These are phyloP conservation scores for Didymosphaeria variabile DNA, from an alignment of 2,329 filamentous ascomycete species.

Conservation along the genomic window DNA sequence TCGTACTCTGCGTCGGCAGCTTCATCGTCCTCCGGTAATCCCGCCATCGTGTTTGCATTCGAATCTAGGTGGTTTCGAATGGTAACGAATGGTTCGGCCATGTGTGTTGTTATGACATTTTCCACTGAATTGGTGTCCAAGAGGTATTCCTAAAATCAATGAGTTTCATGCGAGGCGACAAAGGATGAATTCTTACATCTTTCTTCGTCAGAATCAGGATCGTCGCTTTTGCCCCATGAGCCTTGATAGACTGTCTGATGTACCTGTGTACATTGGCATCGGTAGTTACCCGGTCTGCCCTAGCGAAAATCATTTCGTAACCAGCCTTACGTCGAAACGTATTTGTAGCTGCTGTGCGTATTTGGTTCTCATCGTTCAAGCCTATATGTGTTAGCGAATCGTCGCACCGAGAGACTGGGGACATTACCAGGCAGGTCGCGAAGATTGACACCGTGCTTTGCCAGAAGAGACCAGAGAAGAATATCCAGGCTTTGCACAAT, in stretches of 20 bases:
- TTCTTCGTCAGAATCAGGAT: conserved; percentile 21
- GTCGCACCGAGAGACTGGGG: neutral
- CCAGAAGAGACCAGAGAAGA: conserved; percentile 4
- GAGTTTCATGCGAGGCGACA: neutral
- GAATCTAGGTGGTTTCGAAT: neutral
- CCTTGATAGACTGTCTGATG: conserved; percentile 18
- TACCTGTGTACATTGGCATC: conserved; percentile 12
- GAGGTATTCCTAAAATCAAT: conserved; percentile 15
- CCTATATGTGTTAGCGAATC: conserved; percentile 13
- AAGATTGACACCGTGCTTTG: conserved; percentile 15
- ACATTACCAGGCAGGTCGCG: conserved; percentile 22
- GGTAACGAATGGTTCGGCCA: neutral
- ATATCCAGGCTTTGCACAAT: conserved; percentile 17
- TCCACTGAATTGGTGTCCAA: conserved; percentile 16
- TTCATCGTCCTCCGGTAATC: neutral
- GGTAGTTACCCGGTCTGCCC: conserved; percentile 14
- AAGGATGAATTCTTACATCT: conserved; percentile 17
- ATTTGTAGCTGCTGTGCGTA: conserved; percentile 20
- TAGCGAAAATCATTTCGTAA: conserved; percentile 20
- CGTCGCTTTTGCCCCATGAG: conserved; percentile 19
- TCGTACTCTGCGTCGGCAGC: conserved; percentile 3
- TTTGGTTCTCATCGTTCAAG: conserved; percentile 20
- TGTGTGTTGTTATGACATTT: neutral
- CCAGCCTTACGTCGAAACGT: conserved; percentile 15
- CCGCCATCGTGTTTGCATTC: neutral